Evolutionary conservation across 2,329 filamentous ascomycete species (phyloP), one percentile per base, ranked within the genome.

Genomic region (Colletotrichum sansevieriae): DNA sequence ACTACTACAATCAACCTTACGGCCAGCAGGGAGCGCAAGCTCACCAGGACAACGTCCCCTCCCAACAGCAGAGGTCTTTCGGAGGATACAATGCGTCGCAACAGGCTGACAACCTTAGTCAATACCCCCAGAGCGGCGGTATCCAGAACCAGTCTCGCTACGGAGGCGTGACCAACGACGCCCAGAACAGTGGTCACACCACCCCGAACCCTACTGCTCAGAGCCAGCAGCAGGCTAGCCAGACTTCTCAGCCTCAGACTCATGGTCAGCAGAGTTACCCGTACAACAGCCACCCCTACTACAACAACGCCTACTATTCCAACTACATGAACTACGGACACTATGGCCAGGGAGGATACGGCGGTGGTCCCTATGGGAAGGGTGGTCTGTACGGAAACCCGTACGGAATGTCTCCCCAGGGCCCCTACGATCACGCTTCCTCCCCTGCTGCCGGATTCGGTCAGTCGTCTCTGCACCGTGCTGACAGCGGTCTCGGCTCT

Each of bases 151-250:
- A 82, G 78, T 86, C 88, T 4, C 87, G 89, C 61, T 91, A 90
- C 51, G 83, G 82, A 72, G 83, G 83, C 54, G 80, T 84, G 35
- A 82, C 85, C 69, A 84, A 89, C 71, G 94, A 97, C 63, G 87
- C 88, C 70, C 92, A 94, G 75, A 94, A 91, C 83, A 97, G 94
- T 78, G 95, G 94, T 51, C 92, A 96, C 79, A 95, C 92, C 75
- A 98, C 95, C 2, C 95, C 95, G 41, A 96, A 97, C 82, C 94
- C 95, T 33, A 86, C 91, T 46, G 81, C 82, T 11, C 87, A 88
- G 76, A 82, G 81, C 54, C 87, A 87, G 74, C 80, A 82, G 73
- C 80, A 77, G 65, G 79, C 76, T 35, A 78, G 74, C n/a, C 82
- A 82, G 47, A 78, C 78, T 54, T 79, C 81, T 61, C 83, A 84